A percentile compares a stretch with the other conserved stretches of the same genome.
Evolutionary conservation across 345 rosid species (phyloP).

Genomic region (Kernera saxatilis): DNA sequence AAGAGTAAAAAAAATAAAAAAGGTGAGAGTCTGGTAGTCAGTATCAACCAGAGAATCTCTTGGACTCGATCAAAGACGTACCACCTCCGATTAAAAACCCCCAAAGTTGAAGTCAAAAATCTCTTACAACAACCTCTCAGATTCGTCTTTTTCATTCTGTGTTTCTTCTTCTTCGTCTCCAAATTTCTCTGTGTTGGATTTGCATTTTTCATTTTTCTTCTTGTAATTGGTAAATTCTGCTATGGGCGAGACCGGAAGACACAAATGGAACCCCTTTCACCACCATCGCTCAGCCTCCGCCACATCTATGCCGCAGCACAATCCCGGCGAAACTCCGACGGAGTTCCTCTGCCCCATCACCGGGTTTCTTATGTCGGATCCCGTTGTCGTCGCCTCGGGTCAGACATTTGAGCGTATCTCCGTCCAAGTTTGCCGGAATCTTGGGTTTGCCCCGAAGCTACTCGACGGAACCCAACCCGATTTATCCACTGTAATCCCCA

Average conservation of each 20-base stretch:
- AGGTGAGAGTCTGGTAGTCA: neutral
- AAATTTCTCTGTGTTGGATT: neutral
- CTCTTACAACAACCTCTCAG: conserved; percentile 17
- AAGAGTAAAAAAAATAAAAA: neutral
- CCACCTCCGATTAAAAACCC: neutral
- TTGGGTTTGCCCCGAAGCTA: conserved; percentile 46
- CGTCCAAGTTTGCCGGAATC: conserved; percentile 59
- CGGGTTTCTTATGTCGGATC: conserved; percentile 64
- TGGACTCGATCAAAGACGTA: conserved; percentile 9
- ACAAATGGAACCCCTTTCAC: conserved; percentile 56
- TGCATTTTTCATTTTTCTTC: neutral
- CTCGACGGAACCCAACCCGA: conserved; percentile 48
- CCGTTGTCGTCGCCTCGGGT: conserved; percentile 78
- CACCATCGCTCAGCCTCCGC: conserved; percentile 37
- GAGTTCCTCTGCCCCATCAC: conserved; percentile 71
- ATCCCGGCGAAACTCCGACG: conserved; percentile 36
- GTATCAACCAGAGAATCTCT: conserved; percentile 7
- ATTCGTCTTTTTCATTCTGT: neutral
- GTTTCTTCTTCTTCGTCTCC: conserved; percentile 1
- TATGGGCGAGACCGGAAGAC: conserved; percentile 59
- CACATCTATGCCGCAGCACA: conserved; percentile 6
- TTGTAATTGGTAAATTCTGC: neutral
- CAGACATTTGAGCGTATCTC: conserved; percentile 73
- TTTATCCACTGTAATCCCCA: conserved; percentile 58
- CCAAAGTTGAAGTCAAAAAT: conserved; percentile 9